Conservation (phyloP, 441 rosid genomes). For the Croton laevigatus region DNA sequence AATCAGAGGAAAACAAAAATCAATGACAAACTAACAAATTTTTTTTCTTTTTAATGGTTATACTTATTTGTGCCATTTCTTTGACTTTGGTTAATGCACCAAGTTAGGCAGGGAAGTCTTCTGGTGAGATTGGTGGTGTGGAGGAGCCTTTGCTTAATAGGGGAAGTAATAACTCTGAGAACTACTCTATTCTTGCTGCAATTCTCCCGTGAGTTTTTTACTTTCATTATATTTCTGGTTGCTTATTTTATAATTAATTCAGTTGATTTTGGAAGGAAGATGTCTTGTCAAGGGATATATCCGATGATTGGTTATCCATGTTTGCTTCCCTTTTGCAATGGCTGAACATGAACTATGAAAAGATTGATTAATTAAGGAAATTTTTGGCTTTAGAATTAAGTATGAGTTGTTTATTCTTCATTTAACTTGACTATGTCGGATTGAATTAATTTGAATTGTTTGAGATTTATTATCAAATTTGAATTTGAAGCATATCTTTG, state of each 20-base stretch:
- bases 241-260: neutral
- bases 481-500: neutral
- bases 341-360: neutral
- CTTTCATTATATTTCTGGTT: neutral
- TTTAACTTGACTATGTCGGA: neutral
- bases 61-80: neutral
- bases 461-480: neutral
- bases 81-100: neutral
- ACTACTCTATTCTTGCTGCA: slow-evolving; percentile 60
- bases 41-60: neutral
- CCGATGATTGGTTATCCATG: neutral
- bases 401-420: neutral
- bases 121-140: slow-evolving; percentile 53
- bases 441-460: neutral
- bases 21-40: neutral
- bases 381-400: neutral
- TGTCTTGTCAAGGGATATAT: neutral
- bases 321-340: neutral
- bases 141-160: slow-evolving; percentile 70
- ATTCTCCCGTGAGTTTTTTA: slow-evolving; percentile 62
- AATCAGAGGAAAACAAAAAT: too few relatives aligned
- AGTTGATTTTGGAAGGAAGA: neutral
- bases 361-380: neutral
- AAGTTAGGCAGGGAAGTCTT: slow-evolving; percentile 53
- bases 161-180: slow-evolving; percentile 42